Conservation (phyloP, 1,284 basidiomycete species). For the Ceratobasidium sp. region DNA sequence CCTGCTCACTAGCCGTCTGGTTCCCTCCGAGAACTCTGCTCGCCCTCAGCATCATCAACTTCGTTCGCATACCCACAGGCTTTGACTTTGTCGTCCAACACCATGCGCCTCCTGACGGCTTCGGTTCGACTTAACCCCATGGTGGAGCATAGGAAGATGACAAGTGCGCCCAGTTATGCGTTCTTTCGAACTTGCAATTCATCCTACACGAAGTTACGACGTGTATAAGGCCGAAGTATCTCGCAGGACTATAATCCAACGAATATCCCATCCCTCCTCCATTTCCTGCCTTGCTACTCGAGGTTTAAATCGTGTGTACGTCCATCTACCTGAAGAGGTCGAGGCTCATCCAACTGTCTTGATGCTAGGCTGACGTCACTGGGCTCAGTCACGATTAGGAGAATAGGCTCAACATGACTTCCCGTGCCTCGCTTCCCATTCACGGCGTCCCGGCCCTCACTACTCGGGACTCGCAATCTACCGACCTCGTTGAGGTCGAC, state of each 20-base stretch:
- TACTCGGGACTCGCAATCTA: background rate
- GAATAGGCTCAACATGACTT: background rate
- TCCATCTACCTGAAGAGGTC: too few species aligned
- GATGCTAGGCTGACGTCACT: background rate
- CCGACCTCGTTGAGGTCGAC: background rate
- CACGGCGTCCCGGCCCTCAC: background rate
- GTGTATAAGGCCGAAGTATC: too few species aligned
- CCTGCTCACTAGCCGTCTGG: background rate
- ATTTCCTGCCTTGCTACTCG: too few species aligned
- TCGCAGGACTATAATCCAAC: background rate
- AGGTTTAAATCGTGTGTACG: too few species aligned
- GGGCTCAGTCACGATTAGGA: background rate
- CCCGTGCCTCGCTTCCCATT: background rate
- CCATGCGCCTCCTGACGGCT: background rate
- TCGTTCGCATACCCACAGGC: background rate
- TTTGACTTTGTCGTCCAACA: too few species aligned
- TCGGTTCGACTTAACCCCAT: background rate
- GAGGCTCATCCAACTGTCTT: background rate
- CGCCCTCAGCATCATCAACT: background rate
- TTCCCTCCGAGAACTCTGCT: background rate
- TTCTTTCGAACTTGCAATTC: too few species aligned
- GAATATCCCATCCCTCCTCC: background rate
- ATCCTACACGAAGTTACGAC: too few species aligned
- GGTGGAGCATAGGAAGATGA: background rate
- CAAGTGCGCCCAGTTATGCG: background rate